These are phyloP conservation scores for Chlorociboria aeruginascens DNA, from an alignment of 495 filamentous ascomycete genomes.

Conservation along the genomic window DNA sequence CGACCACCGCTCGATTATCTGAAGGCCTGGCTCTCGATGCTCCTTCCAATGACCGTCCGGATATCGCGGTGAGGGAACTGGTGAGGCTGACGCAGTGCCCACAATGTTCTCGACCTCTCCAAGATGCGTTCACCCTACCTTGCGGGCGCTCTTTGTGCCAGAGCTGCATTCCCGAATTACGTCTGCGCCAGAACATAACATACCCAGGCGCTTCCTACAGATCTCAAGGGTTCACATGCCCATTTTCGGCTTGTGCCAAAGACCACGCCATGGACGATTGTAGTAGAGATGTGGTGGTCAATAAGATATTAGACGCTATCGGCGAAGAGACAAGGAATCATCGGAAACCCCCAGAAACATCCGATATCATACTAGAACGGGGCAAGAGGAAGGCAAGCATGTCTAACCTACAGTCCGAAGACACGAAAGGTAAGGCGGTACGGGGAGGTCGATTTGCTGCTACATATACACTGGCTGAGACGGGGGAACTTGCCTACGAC, in stretches of 20 bases:
- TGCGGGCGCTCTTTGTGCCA: conserved; percentile 75
- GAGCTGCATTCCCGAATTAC: conserved; percentile 55
- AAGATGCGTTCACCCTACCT: conserved; percentile 61
- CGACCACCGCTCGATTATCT: too few species aligned
- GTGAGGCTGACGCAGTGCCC: conserved; percentile 64
- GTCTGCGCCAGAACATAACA: conserved; percentile 52
- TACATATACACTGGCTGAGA: conserved; percentile 42
- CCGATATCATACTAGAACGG: conserved; percentile 21
- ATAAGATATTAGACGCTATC: conserved; percentile 47
- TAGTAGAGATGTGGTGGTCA: conserved; percentile 60
- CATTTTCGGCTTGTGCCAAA: conserved; percentile 48
- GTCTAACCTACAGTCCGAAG: conserved; percentile 23
- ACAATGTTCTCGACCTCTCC: conserved; percentile 57
- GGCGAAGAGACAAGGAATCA: conserved; percentile 30
- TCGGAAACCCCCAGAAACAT: conserved; percentile 20
- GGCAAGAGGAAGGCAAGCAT: conserved; percentile 32
- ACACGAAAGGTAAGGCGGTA: conserved; percentile 20
- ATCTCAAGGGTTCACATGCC: conserved; percentile 57
- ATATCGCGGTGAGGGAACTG: conserved; percentile 39
- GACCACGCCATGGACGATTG: conserved; percentile 73
- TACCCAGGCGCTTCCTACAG: conserved; percentile 57
- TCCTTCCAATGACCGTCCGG: too few species aligned
- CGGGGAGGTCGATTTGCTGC: conserved; percentile 49
- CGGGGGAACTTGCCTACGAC: conserved; percentile 38
- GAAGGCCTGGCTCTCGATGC: too few species aligned